phyloP scores from a whole-genome alignment of 1,284 basidiomycete genomes.

The Hortiboletus rubellus region DNA sequence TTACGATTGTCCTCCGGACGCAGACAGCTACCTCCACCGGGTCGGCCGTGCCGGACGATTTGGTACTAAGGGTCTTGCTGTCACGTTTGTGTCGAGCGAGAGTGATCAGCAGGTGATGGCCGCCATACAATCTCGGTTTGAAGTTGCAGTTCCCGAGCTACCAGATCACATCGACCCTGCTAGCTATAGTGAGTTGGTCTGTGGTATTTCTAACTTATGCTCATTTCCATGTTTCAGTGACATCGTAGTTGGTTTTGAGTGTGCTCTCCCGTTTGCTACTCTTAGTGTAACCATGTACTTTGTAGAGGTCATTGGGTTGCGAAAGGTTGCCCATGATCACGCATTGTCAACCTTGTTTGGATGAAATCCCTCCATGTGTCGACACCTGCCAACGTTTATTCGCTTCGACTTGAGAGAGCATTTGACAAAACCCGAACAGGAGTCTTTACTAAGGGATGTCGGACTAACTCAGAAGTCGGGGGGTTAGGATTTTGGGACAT shows the following conservation, averaged over 20 bases:
- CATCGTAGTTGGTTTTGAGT: slow-evolving; percentile 25
- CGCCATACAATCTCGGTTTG: slow-evolving; percentile 88
- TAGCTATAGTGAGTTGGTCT: slow-evolving; percentile 69
- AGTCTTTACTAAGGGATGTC: too few species aligned
- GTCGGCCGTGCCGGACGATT: slow-evolving; percentile 99
- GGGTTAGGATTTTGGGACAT: too few species aligned
- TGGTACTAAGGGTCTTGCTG: slow-evolving; percentile 99
- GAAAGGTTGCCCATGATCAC: background rate
- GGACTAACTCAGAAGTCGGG: too few species aligned
- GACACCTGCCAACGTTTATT: background rate
- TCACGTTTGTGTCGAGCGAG: slow-evolving; percentile 94
- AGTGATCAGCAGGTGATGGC: slow-evolving; percentile 93
- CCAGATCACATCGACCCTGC: slow-evolving; percentile 92
- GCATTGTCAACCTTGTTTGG: slow-evolving; percentile 9
- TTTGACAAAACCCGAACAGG: too few species aligned
- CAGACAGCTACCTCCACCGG: slow-evolving; percentile 97
- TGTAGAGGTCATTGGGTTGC: slow-evolving; percentile 11
- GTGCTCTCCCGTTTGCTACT: slow-evolving; percentile 7
- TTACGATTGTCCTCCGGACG: slow-evolving; percentile 95
- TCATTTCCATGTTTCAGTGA: slow-evolving; percentile 23
- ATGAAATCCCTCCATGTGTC: background rate
- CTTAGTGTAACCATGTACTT: slow-evolving; percentile 24
- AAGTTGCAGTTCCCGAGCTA: slow-evolving; percentile 89
- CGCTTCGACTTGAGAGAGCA: background rate
- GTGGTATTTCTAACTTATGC: background rate